Conservation (phyloP, 1,284 basidiomycete genomes). For the Golubevia sp. region DNA sequence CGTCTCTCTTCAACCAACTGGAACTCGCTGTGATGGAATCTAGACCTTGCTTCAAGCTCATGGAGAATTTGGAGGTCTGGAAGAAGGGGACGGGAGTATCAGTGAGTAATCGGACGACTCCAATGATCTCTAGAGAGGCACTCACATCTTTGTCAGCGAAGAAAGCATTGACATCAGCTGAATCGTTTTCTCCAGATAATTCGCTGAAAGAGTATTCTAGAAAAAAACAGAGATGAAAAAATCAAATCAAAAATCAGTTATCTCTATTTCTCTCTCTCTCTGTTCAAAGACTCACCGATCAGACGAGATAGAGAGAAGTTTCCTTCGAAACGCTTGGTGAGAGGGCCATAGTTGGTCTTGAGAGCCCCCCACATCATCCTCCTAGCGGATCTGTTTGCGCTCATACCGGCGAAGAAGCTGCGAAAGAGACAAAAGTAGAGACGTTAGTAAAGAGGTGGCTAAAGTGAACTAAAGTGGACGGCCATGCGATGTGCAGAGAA, state of each 20-base stretch:
- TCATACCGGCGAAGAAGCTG: constrained; percentile 55
- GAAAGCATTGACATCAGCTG: constrained; percentile 71
- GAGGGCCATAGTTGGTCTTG: constrained; percentile 52
- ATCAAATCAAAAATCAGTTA: too few relatives aligned
- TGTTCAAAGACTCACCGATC: too few relatives aligned
- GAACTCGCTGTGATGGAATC: constrained; percentile 71
- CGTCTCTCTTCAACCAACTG: constrained; percentile 70
- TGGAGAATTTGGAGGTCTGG: constrained; percentile 63
- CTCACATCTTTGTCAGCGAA: constrained; percentile 61
- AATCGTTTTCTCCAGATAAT: constrained; percentile 74
- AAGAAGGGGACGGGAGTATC: constrained; percentile 3
- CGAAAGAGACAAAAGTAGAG: constrained; percentile 1
- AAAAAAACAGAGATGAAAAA: too few relatives aligned
- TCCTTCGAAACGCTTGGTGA: constrained; percentile 69
- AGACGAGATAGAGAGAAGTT: constrained; percentile 55
- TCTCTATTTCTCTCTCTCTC: too few relatives aligned
- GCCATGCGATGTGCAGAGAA: not conserved
- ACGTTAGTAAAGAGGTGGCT: not conserved
- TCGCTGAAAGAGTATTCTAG: constrained; percentile 69
- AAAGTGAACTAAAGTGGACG: not conserved
- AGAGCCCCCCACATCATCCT: constrained; percentile 60
- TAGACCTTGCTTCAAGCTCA: constrained; percentile 71
- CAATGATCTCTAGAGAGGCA: constrained; percentile 33
- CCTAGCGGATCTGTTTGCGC: constrained; percentile 48
- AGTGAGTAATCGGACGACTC: not conserved